Evolutionary conservation across 306 rosid species (phyloP).

Genomic region (Sicyos edulis): DNA sequence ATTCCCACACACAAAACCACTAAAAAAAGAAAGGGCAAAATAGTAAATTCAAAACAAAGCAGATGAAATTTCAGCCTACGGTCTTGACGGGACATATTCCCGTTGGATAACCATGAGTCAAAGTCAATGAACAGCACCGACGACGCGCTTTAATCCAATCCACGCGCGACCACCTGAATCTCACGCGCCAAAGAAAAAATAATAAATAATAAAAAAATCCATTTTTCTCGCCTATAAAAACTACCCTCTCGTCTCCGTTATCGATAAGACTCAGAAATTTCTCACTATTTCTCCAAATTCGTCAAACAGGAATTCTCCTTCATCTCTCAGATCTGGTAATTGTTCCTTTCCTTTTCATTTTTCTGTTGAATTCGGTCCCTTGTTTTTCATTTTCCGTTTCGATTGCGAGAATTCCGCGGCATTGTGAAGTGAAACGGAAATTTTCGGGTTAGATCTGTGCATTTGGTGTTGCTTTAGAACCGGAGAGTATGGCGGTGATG

Average conservation of each 20-base stretch:
- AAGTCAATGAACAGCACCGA: slow-evolving; percentile 6
- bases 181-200: not conserved
- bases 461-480: slow-evolving; percentile 18
- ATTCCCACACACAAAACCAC: not conserved
- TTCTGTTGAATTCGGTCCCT: not conserved
- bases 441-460: slow-evolving; percentile 5
- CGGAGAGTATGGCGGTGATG: not conserved
- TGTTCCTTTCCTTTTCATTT: not conserved
- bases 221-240: slow-evolving; percentile 3
- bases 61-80: not conserved
- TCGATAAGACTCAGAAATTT: not conserved
- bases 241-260: not conserved
- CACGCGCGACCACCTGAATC: not conserved
- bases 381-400: not conserved
- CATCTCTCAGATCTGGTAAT: slow-evolving; percentile 6
- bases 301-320: not conserved
- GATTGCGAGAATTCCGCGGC: not conserved
- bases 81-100: slow-evolving; percentile 1
- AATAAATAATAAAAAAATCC: not conserved
- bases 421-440: not conserved
- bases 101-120: not conserved
- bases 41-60: not conserved
- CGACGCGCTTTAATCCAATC: slow-evolving; percentile 9
- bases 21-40: not conserved
- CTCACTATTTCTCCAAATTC: not conserved